Percentiles rank a stretch among this genome's conserved stretches.
phyloP scores from a whole-genome alignment of 1,139 yeast genomes.

The Hemisphaericaspora lyxosophila region DNA sequence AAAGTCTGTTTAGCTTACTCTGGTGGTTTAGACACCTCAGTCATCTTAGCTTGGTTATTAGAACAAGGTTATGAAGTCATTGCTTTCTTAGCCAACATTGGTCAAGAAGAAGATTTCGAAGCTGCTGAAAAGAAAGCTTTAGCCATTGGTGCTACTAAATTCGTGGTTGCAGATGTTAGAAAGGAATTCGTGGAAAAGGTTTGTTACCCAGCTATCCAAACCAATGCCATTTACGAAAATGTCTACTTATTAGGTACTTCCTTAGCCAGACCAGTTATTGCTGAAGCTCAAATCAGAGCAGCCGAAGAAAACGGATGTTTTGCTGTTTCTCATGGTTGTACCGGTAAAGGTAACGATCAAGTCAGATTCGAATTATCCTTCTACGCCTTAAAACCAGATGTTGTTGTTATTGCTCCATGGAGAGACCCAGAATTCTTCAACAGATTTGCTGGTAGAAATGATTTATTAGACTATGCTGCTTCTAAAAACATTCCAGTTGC shows the following conservation, averaged over 20 bases:
- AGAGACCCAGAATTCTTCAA: conserved; percentile 93
- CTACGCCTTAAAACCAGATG: conserved; percentile 97
- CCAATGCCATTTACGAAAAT: conserved; percentile 96
- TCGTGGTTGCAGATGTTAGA: conserved; percentile 91
- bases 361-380: conserved; percentile 95
- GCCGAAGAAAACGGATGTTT: conserved; percentile 98
- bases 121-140: conserved; percentile 96
- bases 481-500: conserved; percentile 89
- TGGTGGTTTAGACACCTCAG: conserved; percentile 98
- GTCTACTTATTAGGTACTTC: conserved; percentile 96
- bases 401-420: conserved; percentile 98
- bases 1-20: conserved; percentile 99
- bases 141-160: conserved; percentile 95
- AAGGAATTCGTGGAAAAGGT: conserved; percentile 88
- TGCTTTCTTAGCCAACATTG: conserved; percentile 96
- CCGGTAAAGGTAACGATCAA: conserved; percentile 99
- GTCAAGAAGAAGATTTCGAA: conserved; percentile 98
- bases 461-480: conserved; percentile 89
- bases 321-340: conserved; percentile 98
- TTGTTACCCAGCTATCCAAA: conserved; percentile 93
- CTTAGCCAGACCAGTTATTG: conserved; percentile 96
- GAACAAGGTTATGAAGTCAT: conserved; percentile 98
- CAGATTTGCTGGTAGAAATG: conserved; percentile 97
- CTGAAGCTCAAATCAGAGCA: conserved; percentile 94
- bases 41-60: conserved; percentile 95